These are phyloP conservation scores for Trichoderma polysporum DNA, from an alignment of 2,329 filamentous ascomycete genomes.

Conservation along the genomic window DNA sequence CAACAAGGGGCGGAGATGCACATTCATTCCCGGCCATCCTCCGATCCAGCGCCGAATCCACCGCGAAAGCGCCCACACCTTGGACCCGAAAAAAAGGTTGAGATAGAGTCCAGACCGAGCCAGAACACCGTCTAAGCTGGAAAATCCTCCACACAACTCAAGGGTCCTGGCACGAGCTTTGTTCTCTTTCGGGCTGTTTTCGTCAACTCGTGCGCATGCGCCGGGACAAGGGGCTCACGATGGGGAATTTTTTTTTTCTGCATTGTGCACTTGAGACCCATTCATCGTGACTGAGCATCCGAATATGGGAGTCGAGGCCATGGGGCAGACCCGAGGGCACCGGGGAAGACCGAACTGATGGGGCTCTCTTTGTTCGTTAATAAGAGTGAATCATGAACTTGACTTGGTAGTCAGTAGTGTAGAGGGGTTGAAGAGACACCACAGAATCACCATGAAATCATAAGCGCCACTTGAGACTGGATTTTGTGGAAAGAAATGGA, in stretches of 20 bases:
- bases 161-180: conserved; percentile 21
- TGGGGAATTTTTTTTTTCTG: background rate
- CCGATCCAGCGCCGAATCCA: conserved; percentile 22
- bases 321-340: background rate
- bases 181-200: conserved; percentile 22
- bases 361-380: background rate
- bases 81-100: conserved; percentile 7
- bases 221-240: background rate
- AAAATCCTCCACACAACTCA: conserved; percentile 11
- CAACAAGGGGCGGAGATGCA: conserved; percentile 7
- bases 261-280: background rate
- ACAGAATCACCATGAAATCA: background rate
- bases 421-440: background rate
- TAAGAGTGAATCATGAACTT: background rate
- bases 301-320: background rate
- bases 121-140: conserved; percentile 19
- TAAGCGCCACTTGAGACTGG: background rate
- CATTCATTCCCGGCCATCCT: conserved; percentile 22
- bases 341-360: conserved; percentile 11
- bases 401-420: background rate
- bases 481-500: background rate
- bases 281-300: background rate
- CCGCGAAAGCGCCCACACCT: conserved; percentile 15
- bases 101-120: conserved; percentile 24
- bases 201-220: conserved; percentile 11